Evolutionary conservation across 345 rosid species (phyloP).

Genomic region (Linum lewisii): DNA sequence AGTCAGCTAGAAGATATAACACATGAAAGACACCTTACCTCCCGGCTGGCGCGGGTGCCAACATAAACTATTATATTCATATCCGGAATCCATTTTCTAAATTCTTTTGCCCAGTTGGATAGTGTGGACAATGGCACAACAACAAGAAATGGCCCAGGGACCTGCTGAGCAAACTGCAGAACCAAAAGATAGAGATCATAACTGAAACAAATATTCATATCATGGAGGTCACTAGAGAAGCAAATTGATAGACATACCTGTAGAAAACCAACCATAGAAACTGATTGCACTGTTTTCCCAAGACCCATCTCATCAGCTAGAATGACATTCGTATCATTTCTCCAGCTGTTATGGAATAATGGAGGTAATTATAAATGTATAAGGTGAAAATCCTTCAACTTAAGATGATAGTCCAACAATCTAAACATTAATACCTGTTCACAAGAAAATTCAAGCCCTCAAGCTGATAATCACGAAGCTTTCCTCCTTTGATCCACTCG

Average conservation of each 20-base stretch:
- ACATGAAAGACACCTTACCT: slow-evolving; percentile 38
- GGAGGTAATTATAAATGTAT: slow-evolving; percentile 11
- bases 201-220: slow-evolving; percentile 1
- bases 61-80: slow-evolving; percentile 91
- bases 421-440: slow-evolving; percentile 55
- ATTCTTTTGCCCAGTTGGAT: slow-evolving; percentile 99
- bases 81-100: slow-evolving; percentile 94
- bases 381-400: neutral
- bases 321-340: slow-evolving; percentile 98
- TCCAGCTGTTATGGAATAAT: slow-evolving; percentile 56
- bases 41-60: slow-evolving; percentile 98
- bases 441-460: slow-evolving; percentile 98
- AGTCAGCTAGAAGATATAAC: slow-evolving; percentile 2
- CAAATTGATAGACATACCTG: slow-evolving; percentile 42
- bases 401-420: neutral
- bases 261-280: slow-evolving; percentile 96
- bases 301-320: slow-evolving; percentile 99
- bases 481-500: slow-evolving; percentile 92
- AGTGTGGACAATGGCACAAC: slow-evolving; percentile 95
- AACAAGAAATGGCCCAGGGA: slow-evolving; percentile 96
- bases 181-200: slow-evolving; percentile 8
- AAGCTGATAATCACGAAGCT: slow-evolving; percentile 95
- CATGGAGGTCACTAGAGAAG: neutral
- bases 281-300: slow-evolving; percentile 99
- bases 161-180: slow-evolving; percentile 80